Base-by-base conservation (phyloP, 805 yeast species). In the Scheffersomyces stipitis region DNA sequence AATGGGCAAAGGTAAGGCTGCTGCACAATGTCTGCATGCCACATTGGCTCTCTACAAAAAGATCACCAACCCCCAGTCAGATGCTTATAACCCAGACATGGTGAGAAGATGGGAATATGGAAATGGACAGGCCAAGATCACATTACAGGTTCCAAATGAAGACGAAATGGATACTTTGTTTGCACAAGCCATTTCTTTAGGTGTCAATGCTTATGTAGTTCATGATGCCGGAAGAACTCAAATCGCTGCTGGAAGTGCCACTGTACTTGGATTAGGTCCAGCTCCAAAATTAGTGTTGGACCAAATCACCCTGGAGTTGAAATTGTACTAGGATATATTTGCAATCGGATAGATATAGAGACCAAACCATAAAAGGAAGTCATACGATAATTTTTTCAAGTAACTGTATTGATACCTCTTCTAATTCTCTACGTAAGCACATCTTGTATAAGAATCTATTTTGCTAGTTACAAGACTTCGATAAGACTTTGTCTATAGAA, bases 1-100 rank as follows among this genome's bases (percentile, higher is more conserved):
- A 29, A 93, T 93, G 98, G 80, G 84, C 22, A 88, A 87, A 62
- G 99, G 99, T 15, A 93, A 93, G 57, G 83, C 86, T 2, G 97
- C 98, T 4, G 99, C 99, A 4, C 99, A 93, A 57, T 91, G 98
- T 61, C 83, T 89, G 26, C 99, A 93, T 66, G 99, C 99, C n/a
- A 95, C 98, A 0, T 72, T 93, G 23, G 90, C 93, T 0, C 80
- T 93, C 49, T 93, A 86, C 62, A 81, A 85, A 52, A 64, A 79
- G 43, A 83, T 84, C 65, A 67, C 76, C 26, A 64, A 71, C 26
- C 73, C 77, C 4, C 55, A 66, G 3, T 68, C 78, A 2, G 73
- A 71, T 4, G 74, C 76, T 4, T 75, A 78, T 44, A 81, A 86
- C 45, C 81, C 87, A 12, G 69, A 67, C 9, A 60, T 84, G 69